These are phyloP conservation scores for Fraxinus americana DNA, from an alignment of 257 asterid species.

Conservation along the genomic window DNA sequence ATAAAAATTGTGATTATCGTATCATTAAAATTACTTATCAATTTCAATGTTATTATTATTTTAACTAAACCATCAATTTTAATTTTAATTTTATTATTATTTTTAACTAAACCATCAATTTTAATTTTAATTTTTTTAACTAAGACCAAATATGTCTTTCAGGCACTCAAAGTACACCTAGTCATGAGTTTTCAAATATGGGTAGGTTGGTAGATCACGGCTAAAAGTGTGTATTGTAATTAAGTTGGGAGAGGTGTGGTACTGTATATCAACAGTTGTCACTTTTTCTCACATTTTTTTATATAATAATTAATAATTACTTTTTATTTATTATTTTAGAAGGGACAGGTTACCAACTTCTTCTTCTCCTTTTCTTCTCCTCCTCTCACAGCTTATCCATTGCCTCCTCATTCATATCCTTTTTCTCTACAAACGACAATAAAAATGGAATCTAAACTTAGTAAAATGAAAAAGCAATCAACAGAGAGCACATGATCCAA, in stretches of 20 bases:
- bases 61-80: too few species aligned
- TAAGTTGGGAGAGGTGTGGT: too few species aligned
- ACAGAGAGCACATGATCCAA: slow-evolving; percentile 17
- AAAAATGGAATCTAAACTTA: slow-evolving; percentile 29
- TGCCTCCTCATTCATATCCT: slow-evolving; percentile 38
- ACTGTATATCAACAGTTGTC: slow-evolving; percentile 16
- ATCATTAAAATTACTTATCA: too few species aligned
- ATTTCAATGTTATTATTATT: too few species aligned
- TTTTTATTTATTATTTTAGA: slow-evolving; percentile 5
- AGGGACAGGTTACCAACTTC: slow-evolving; percentile 48
- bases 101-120: too few species aligned
- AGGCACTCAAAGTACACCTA: neutral
- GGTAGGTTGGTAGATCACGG: slow-evolving; percentile 59
- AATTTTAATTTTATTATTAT: too few species aligned
- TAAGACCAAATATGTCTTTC: too few species aligned
- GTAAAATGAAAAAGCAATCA: slow-evolving; percentile 23
- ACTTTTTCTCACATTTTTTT: slow-evolving; percentile 25
- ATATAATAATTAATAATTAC: neutral
- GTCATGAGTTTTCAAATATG: slow-evolving; percentile 8
- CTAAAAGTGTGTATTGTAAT: slow-evolving; percentile 18
- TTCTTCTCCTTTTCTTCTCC: slow-evolving; percentile 47
- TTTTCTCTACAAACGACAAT: slow-evolving; percentile 36
- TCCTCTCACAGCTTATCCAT: slow-evolving; percentile 73
- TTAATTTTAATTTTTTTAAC: too few species aligned
- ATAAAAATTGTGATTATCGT: too few species aligned